Evolutionary conservation across 345 rosid genomes (phyloP).

Genomic region (Rhizophora apiculata): DNA sequence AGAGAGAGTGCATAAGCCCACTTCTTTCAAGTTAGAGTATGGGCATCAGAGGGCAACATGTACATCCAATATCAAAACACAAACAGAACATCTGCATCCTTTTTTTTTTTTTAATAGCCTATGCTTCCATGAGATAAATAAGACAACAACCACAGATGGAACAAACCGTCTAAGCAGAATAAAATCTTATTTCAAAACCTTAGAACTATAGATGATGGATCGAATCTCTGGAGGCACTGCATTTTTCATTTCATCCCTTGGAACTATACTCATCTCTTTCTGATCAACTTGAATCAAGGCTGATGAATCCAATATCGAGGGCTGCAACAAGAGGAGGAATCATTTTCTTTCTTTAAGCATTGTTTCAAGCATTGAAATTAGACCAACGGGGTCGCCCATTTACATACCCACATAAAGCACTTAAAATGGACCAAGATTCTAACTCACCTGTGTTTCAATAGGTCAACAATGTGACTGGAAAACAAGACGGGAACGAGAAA

Average conservation of each 20-base stretch:
- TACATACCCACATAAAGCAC: not conserved
- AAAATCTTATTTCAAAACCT: slow-evolving; percentile 9
- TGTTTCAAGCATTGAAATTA: not conserved
- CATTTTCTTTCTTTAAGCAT: not conserved
- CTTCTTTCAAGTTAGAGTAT: not conserved
- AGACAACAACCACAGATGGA: not conserved
- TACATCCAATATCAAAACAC: too few species aligned
- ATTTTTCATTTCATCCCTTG: slow-evolving; percentile 16
- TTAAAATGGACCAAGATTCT: too few species aligned
- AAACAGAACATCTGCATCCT: too few species aligned
- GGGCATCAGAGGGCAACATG: not conserved
- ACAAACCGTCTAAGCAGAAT: not conserved
- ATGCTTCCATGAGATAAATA: not conserved
- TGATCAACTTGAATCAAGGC: slow-evolving; percentile 19
- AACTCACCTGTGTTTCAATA: too few species aligned
- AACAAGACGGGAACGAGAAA: too few species aligned
- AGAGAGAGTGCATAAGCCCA: not conserved
- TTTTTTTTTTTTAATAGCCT: not conserved
- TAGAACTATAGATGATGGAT: slow-evolving; percentile 15
- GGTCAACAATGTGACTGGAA: too few species aligned
- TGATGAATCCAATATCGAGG: slow-evolving; percentile 9
- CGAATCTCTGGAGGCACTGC: slow-evolving; percentile 13
- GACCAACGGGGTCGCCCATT: not conserved
- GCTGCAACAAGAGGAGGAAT: not conserved
- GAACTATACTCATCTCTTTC: slow-evolving; percentile 15